phyloP scores from a whole-genome alignment of 2,329 filamentous ascomycete genomes.

The Colletotrichum gloeosporioides region DNA sequence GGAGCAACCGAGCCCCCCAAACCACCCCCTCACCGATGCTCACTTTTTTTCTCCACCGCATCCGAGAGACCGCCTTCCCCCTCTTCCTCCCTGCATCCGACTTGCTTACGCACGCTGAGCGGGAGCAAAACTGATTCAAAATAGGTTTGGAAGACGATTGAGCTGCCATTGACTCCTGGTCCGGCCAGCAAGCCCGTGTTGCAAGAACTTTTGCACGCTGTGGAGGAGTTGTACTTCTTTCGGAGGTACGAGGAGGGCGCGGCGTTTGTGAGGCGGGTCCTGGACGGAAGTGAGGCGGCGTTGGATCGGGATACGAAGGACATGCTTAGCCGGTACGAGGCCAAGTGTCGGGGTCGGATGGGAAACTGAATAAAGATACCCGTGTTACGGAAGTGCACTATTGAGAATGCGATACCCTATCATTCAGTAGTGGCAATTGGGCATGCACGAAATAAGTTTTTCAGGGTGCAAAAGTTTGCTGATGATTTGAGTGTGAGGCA shows the following conservation, averaged over 20 bases:
- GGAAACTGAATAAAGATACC: neutral
- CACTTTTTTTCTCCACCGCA: neutral
- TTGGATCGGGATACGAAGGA: conserved; percentile 50
- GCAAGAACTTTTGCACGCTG: conserved; percentile 59
- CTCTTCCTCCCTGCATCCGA: neutral
- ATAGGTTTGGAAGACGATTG: conserved; percentile 50
- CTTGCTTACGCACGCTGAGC: neutral
- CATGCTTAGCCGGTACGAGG: conserved; percentile 47
- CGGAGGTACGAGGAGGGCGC: conserved; percentile 50
- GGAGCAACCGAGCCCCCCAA: neutral
- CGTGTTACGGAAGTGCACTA: neutral
- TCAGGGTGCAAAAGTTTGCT: neutral
- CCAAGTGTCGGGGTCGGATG: conserved; percentile 41
- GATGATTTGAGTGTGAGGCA: neutral
- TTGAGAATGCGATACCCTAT: neutral
- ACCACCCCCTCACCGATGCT: neutral
- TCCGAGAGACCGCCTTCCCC: neutral
- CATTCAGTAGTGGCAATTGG: neutral
- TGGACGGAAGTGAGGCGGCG: conserved; percentile 34
- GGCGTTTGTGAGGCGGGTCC: conserved; percentile 41
- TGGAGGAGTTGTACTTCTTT: conserved; percentile 64
- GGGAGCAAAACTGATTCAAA: neutral
- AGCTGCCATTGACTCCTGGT: conserved; percentile 41
- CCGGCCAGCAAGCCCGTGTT: conserved; percentile 49
- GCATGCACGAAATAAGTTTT: neutral